These are phyloP conservation scores for Colletotrichum graminicola DNA, from an alignment of 2,329 filamentous ascomycete species.

Conservation along the genomic window DNA sequence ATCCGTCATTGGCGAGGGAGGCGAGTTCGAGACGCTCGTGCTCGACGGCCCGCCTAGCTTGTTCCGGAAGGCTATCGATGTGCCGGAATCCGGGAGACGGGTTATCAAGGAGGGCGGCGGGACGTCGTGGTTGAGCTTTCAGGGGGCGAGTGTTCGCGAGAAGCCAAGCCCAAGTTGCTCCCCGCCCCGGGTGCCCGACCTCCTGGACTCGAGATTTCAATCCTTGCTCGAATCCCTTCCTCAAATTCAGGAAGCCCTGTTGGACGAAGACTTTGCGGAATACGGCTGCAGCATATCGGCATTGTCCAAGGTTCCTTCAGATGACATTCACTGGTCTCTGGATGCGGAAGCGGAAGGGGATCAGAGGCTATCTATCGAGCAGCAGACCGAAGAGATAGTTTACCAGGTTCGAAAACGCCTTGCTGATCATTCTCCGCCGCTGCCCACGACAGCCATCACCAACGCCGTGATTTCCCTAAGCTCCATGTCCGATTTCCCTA, in stretches of 20 bases:
- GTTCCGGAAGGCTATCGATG: constrained; percentile 78
- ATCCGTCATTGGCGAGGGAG: constrained; percentile 88
- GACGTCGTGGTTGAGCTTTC: constrained; percentile 77
- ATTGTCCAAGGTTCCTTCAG: constrained; percentile 10
- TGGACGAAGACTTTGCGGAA: background rate
- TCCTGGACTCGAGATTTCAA: constrained; percentile 75
- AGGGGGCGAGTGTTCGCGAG: constrained; percentile 64
- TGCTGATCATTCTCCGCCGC: constrained; percentile 46
- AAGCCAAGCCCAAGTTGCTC: constrained; percentile 49
- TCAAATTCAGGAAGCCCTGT: background rate
- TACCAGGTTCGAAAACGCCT: constrained; percentile 59
- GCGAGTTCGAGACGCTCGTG: constrained; percentile 95
- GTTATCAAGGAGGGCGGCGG: constrained; percentile 79
- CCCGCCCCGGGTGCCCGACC: constrained; percentile 67
- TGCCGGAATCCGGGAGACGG: constrained; percentile 66
- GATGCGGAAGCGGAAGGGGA: constrained; percentile 45
- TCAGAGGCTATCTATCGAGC: constrained; percentile 52
- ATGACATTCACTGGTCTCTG: constrained; percentile 55
- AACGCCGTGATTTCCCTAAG: constrained; percentile 78
- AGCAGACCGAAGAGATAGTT: constrained; percentile 63
- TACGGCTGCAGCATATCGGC: background rate
- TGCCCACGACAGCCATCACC: constrained; percentile 60
- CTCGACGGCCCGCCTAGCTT: constrained; percentile 80
- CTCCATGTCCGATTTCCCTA: constrained; percentile 82
- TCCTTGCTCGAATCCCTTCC: constrained; percentile 53